Evolutionary conservation across 2,329 filamentous ascomycete genomes (phyloP).

Genomic region (Trichoderma sp.): DNA sequence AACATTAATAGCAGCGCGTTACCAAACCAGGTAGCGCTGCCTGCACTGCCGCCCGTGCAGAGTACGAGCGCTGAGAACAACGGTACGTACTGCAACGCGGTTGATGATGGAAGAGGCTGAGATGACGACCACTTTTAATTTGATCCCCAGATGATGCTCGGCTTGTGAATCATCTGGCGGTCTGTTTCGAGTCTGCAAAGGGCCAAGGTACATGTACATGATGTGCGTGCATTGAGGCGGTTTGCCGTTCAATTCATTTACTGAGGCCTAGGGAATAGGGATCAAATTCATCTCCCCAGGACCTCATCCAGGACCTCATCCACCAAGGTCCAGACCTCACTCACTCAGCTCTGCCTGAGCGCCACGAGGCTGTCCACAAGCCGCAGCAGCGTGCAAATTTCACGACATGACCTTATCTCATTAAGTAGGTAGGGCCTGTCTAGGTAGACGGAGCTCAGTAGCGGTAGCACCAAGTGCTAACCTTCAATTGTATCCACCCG

Average conservation of each 20-base stretch:
- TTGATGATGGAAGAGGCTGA: constrained; percentile 11
- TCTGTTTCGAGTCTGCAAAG: not conserved
- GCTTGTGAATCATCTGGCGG: constrained; percentile 7
- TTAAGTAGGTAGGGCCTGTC: not conserved
- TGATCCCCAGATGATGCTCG: constrained; percentile 1
- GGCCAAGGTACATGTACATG: not conserved
- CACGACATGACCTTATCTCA: not conserved
- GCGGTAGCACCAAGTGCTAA: not conserved
- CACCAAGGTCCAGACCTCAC: not conserved
- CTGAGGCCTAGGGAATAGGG: not conserved
- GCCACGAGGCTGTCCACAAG: not conserved
- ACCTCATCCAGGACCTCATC: not conserved
- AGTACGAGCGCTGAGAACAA: not conserved
- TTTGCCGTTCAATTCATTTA: not conserved
- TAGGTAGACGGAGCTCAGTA: not conserved
- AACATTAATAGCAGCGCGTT: not conserved
- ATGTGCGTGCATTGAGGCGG: not conserved
- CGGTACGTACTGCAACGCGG: not conserved
- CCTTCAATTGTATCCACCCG: not conserved
- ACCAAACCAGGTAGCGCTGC: not conserved
- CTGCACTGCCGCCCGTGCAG: not conserved
- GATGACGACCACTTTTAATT: constrained; percentile 20
- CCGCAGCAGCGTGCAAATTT: not conserved
- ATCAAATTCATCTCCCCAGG: not conserved
- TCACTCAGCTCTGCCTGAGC: not conserved